Conservation (phyloP, 2,329 filamentous ascomycete species). For the Ophiostoma ulmi region DNA sequence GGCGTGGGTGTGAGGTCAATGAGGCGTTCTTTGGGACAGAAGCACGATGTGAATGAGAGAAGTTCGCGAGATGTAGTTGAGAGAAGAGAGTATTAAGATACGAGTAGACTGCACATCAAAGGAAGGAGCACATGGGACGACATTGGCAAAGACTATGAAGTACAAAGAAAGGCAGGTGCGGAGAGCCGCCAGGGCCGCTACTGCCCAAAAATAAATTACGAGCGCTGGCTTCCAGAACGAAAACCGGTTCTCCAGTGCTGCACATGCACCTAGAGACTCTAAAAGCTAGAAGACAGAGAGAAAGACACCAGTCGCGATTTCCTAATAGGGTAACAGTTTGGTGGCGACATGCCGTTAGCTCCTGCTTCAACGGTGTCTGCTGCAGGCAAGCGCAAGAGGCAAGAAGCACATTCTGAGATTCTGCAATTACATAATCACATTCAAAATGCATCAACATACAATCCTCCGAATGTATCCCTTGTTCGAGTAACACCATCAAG, state of each 20-base stretch:
- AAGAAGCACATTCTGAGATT: not conserved
- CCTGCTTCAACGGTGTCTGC: not conserved
- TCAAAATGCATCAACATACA: too few relatives aligned
- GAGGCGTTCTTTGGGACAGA: not conserved
- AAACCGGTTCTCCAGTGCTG: not conserved
- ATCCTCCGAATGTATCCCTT: not conserved
- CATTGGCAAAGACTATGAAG: not conserved
- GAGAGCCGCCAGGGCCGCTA: not conserved
- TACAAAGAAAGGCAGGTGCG: not conserved
- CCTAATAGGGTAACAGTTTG: conserved; percentile 17
- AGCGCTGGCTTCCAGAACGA: not conserved
- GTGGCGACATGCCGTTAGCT: conserved; percentile 10
- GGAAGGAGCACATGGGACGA: conserved; percentile 1
- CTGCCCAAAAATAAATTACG: not conserved
- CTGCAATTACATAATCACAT: not conserved
- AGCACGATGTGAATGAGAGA: not conserved
- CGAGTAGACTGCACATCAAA: not conserved
- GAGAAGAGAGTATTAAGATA: not conserved
- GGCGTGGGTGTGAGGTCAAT: not conserved
- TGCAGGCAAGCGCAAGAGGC: not conserved
- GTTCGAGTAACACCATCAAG: not conserved
- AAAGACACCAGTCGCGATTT: conserved; percentile 1
- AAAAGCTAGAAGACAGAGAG: not conserved
- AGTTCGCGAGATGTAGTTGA: not conserved
- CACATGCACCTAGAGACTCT: not conserved